Evolutionary conservation across 441 rosid genomes (phyloP).

Genomic region (Pelargonium myrrhifolium): DNA sequence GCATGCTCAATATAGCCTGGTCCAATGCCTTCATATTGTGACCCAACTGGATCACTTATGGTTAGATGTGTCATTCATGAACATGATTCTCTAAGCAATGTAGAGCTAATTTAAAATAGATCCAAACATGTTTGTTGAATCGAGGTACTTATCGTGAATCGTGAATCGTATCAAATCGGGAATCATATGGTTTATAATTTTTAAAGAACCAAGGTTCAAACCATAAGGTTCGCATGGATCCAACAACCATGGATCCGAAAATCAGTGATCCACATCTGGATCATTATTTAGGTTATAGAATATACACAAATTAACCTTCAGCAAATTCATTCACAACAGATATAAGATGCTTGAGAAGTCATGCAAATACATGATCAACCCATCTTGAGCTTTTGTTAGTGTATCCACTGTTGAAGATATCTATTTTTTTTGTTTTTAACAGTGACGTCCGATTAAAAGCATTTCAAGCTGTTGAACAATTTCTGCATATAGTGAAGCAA

Average conservation of each 20-base stretch:
- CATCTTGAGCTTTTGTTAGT: neutral
- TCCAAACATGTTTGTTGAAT: no score
- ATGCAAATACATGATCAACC: neutral
- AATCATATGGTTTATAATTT: no score
- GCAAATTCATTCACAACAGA: neutral
- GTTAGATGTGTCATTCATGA: neutral
- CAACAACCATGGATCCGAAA: neutral
- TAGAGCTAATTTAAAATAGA: neutral
- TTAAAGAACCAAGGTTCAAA: no score
- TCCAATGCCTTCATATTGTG: neutral
- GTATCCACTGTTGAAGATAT: neutral
- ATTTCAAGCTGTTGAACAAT: conserved; percentile 93
- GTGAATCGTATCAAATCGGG: no score
- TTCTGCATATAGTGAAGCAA: conserved; percentile 83
- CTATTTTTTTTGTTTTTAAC: conserved; percentile 17
- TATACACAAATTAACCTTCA: neutral
- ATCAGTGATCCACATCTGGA: neutral
- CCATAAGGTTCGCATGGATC: no score
- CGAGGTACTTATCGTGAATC: no score
- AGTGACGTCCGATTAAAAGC: conserved; percentile 95
- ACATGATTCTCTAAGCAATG: neutral
- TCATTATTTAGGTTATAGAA: neutral
- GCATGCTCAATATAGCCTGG: no score
- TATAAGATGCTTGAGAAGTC: neutral
- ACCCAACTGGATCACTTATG: neutral